Percentiles rank a stretch among this genome's conserved stretches.
Evolutionary conservation across 257 asterid genomes (phyloP).

Genomic region (Lavandula angustifolia): DNA sequence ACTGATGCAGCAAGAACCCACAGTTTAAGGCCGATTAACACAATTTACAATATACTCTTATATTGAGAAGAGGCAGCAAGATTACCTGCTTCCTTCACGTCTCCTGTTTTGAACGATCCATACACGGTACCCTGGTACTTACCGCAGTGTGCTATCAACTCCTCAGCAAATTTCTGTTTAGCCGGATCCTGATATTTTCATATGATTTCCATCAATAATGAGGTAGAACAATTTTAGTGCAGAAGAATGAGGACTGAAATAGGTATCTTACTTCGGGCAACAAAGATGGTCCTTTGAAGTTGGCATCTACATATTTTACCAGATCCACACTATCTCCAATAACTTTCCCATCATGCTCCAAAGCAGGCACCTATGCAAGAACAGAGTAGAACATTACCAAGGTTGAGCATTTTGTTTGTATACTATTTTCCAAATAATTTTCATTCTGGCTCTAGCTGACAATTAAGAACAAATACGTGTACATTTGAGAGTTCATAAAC

Average conservation of each 20-base stretch:
- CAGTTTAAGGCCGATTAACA: not conserved
- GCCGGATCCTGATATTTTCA: conserved; percentile 45
- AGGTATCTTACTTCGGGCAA: conserved; percentile 48
- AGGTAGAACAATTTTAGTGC: not conserved
- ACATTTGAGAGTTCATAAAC: conserved; percentile 9
- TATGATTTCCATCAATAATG: conserved; percentile 5
- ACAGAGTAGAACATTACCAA: conserved; percentile 9
- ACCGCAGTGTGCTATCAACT: conserved; percentile 44
- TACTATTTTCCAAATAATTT: not conserved
- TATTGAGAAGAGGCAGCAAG: conserved; percentile 6
- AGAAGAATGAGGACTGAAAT: not conserved
- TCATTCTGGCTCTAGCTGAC: conserved; percentile 14
- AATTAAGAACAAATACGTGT: not conserved
- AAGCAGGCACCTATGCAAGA: conserved; percentile 50
- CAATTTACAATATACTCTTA: not conserved
- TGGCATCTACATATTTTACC: conserved; percentile 54
- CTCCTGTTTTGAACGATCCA: conserved; percentile 41
- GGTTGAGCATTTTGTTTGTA: conserved; percentile 3
- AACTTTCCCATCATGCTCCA: conserved; percentile 59
- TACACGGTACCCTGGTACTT: conserved; percentile 32
- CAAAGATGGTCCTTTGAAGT: conserved; percentile 54
- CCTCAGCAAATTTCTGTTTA: conserved; percentile 50
- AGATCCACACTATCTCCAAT: conserved; percentile 58
- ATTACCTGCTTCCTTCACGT: conserved; percentile 47
- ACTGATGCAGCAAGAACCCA: conserved; percentile 38